Percentiles rank a stretch among this genome's conserved stretches.
Evolutionary conservation across 2,329 filamentous ascomycete genomes (phyloP).

Genomic region (Trichoderma atroviride): DNA sequence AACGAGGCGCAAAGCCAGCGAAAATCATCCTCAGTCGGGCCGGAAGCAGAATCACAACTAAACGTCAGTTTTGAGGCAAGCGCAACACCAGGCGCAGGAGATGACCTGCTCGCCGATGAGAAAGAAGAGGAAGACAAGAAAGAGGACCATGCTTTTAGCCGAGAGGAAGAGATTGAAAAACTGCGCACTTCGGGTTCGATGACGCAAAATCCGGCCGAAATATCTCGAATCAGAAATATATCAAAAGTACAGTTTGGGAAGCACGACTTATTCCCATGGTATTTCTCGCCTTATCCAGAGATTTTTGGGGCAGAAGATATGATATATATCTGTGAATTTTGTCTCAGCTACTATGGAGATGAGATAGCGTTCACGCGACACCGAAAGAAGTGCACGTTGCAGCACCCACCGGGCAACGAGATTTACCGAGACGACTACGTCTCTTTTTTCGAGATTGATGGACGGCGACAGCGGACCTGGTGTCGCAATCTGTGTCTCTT

Average conservation of each 20-base stretch:
- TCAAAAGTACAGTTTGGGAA: slow-evolving; percentile 92
- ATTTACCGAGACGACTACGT: slow-evolving; percentile 95
- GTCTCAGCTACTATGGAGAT: slow-evolving; percentile 86
- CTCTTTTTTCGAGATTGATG: slow-evolving; percentile 97
- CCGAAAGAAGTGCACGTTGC: slow-evolving; percentile 83
- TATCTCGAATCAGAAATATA: slow-evolving; percentile 93
- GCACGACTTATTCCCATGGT: slow-evolving; percentile 94
- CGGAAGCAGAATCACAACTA: slow-evolving; percentile 50
- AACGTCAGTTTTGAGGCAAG: slow-evolving; percentile 46
- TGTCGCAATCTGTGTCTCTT: slow-evolving; percentile 94
- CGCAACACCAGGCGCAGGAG: slow-evolving; percentile 48
- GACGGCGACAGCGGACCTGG: slow-evolving; percentile 89
- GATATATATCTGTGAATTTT: slow-evolving; percentile 97
- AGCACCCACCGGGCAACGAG: slow-evolving; percentile 95
- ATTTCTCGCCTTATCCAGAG: slow-evolving; percentile 96
- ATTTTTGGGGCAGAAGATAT: slow-evolving; percentile 84
- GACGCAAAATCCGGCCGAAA: slow-evolving; percentile 98
- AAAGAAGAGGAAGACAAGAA: slow-evolving; percentile 49
- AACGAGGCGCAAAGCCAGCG: slow-evolving; percentile 51
- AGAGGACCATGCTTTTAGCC: slow-evolving; percentile 64
- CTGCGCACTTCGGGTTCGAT: slow-evolving; percentile 92
- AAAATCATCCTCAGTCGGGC: slow-evolving; percentile 48
- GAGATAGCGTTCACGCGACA: slow-evolving; percentile 82
- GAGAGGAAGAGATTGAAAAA: slow-evolving; percentile 95
- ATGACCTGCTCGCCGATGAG: slow-evolving; percentile 61